phyloP scores from a whole-genome alignment of 345 rosid species.

The Moricandia moricandioides region DNA sequence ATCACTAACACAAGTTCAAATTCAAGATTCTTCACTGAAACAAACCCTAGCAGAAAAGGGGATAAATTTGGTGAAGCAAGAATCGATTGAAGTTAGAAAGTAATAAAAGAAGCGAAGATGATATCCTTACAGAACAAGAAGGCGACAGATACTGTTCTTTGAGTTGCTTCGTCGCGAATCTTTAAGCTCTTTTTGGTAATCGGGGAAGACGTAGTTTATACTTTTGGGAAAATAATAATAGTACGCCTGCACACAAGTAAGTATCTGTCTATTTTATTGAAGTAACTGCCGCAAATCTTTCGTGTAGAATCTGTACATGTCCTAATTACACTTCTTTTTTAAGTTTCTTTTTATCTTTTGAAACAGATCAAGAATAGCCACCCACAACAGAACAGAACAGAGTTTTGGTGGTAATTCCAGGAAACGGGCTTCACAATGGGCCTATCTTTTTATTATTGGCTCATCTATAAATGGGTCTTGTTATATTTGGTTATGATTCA shows the following conservation, averaged over 20 bases:
- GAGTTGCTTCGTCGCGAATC: constrained; percentile 24
- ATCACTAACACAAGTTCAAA: constrained; percentile 9
- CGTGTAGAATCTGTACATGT: constrained; percentile 12
- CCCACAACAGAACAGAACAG: neutral
- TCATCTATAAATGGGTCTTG: neutral
- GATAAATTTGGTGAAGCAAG: neutral
- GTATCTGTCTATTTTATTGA: neutral
- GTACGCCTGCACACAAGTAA: neutral
- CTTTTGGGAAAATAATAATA: neutral
- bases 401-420: neutral
- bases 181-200: neutral
- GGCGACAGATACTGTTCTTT: constrained; percentile 17
- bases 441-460: neutral
- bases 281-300: constrained; percentile 28
- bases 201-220: constrained; percentile 16
- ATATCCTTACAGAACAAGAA: constrained; percentile 26
- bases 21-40: neutral
- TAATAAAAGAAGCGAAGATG: constrained; percentile 4
- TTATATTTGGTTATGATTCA: neutral
- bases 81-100: neutral
- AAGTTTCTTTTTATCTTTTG: neutral
- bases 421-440: constrained; percentile 7
- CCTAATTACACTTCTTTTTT: neutral
- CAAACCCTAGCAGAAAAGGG: constrained; percentile 27
- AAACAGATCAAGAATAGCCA: neutral